Conservation (phyloP, 1,284 basidiomycete genomes). For the Marasmius tenuissimus region DNA sequence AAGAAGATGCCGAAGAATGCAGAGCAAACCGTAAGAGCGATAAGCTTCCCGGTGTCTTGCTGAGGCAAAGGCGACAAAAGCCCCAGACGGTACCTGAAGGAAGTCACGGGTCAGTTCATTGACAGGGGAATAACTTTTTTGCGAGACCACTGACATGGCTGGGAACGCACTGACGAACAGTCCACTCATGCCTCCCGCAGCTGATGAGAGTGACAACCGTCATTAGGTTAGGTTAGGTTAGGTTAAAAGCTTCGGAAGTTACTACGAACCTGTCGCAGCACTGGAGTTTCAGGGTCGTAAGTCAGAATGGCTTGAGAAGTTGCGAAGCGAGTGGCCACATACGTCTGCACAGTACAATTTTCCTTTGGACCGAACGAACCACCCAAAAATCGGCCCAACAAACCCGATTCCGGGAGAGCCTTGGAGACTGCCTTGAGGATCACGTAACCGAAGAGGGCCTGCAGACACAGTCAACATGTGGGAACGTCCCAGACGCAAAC, state of each 20-base stretch:
- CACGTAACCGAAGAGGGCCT: constrained; percentile 65
- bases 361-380: constrained; percentile 70
- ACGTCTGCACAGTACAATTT: constrained; percentile 58
- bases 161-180: constrained; percentile 67
- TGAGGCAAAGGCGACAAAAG: constrained; percentile 31
- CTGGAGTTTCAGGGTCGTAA: constrained; percentile 18
- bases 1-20: constrained; percentile 72
- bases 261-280: constrained; percentile 39
- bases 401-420: constrained; percentile 44
- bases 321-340: background rate
- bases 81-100: background rate
- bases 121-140: background rate
- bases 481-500: background rate
- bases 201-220: constrained; percentile 38
- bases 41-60: background rate
- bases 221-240: constrained; percentile 13
- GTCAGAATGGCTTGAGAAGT: too few relatives aligned
- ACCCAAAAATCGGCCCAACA: constrained; percentile 47
- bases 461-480: constrained; percentile 6
- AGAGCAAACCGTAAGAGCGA: constrained; percentile 33
- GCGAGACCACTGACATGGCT: constrained; percentile 58
- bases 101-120: background rate
- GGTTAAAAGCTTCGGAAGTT: background rate
- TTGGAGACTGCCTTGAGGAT: constrained; percentile 62
- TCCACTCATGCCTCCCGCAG: constrained; percentile 47